Base-by-base conservation (phyloP, 2,329 filamentous ascomycete genomes). In the Pseudogymnoascus sp. region DNA sequence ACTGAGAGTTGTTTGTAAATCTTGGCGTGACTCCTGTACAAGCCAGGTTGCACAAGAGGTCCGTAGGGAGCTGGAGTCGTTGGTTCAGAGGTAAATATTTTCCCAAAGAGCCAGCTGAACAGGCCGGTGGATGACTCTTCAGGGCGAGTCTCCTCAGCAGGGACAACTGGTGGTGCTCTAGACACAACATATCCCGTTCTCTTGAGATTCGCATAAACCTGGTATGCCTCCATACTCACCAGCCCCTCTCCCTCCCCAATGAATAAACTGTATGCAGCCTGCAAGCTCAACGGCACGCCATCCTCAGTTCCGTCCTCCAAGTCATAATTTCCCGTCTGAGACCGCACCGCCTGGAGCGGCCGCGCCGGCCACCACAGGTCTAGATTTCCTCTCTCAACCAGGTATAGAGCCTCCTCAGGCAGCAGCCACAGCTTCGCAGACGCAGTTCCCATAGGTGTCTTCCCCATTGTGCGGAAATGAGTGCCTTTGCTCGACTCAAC, bases 321-420 rank as follows among this genome's bases (percentile, higher is more conserved):
- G 4, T 69, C 71, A 21, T 59, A 59, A 10, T 9, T 25, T 7
- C 37, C 63, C 63, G 1, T 67, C 63, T 0, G 66, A 67, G 9
- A 67, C 67, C 6, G 62, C 2, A 82, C 70, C 36, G 81, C 79
- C 42, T 77, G 78, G 9, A 86, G 74, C n/a, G 75, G 71, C 62
- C 74, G 74, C 48, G 77, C 75, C 1, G 90, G 90, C 90, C 90
- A 97, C 79, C 92, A 87, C 40, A 97, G 81, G 73, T 97, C 91
- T 69, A 97, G 70, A 55, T 84, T 92, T 0, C 93, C 94, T 69
- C 94, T 80, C 77, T 99, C 94, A 7, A 97, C 80, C 65, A 97
- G 74, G 70, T 92, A 97, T 60, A 99, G 79, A 5, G 92, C 90
- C 74, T 99, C 94, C 72, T 99, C 94, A 0, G 93, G 93, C 39